Percentiles rank a stretch among this genome's conserved stretches.
Evolutionary conservation across 257 asterid species (phyloP).

Genomic region (Scutellaria barbata): DNA sequence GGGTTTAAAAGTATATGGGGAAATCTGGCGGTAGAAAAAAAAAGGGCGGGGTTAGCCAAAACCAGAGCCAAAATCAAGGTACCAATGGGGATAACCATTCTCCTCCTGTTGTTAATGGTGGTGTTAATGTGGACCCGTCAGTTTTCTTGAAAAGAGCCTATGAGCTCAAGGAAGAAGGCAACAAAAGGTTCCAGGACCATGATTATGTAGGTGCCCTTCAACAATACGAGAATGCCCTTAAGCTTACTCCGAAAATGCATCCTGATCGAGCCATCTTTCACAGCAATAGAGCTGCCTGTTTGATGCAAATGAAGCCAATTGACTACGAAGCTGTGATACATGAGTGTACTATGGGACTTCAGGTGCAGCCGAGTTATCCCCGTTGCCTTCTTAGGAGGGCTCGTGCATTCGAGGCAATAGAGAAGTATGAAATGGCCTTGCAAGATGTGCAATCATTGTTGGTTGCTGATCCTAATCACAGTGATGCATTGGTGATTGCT

Average conservation of each 20-base stretch:
- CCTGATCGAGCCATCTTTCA: constrained; percentile 94
- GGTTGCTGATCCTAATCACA: constrained; percentile 65
- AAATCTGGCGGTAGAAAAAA: constrained; percentile 90
- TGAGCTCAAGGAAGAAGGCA: constrained; percentile 96
- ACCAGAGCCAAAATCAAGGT: constrained; percentile 44
- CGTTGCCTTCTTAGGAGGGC: constrained; percentile 86
- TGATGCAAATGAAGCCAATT: constrained; percentile 97
- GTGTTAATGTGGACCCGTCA: constrained; percentile 61
- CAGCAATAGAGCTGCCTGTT: constrained; percentile 93
- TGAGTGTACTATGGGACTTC: constrained; percentile 80
- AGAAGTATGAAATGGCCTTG: constrained; percentile 84
- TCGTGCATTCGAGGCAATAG: constrained; percentile 82
- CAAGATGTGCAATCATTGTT: constrained; percentile 75
- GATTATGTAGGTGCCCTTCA: constrained; percentile 79
- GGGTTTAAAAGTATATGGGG: constrained; percentile 62
- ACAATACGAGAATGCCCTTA: constrained; percentile 82
- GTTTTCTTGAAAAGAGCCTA: constrained; percentile 75
- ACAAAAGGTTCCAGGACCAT: constrained; percentile 77
- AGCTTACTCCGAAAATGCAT: constrained; percentile 73
- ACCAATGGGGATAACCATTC: constrained; percentile 42
- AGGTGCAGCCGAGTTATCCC: constrained; percentile 71
- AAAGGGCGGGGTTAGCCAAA: constrained; percentile 56
- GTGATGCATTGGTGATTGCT: constrained; percentile 79
- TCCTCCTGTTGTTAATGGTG: constrained; percentile 65
- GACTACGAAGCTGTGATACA: constrained; percentile 81